These are phyloP conservation scores for Neurospora sp. DNA, from an alignment of 495 filamentous ascomycete genomes.

Conservation along the genomic window DNA sequence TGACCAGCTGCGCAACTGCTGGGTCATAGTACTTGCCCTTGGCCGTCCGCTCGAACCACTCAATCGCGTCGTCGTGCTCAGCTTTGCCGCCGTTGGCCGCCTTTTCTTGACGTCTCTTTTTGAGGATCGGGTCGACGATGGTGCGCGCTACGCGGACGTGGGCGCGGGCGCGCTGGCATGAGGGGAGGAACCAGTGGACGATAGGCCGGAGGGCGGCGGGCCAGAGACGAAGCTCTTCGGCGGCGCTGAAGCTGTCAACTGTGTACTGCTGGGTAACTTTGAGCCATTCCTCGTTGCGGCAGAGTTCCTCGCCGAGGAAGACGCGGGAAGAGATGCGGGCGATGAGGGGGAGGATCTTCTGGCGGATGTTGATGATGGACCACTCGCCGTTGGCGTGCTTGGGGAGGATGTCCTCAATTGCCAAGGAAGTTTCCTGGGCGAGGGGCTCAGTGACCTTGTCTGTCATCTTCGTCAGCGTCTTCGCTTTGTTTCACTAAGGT, in stretches of 20 bases:
- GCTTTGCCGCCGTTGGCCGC: neutral
- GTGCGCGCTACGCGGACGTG: constrained; percentile 13
- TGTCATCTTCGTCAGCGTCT: constrained; percentile 5
- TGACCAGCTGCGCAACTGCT: constrained; percentile 16
- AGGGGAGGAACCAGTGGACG: constrained; percentile 25
- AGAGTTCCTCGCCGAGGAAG: constrained; percentile 39
- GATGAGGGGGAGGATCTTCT: constrained; percentile 22
- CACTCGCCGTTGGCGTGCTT: constrained; percentile 14
- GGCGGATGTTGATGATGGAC: constrained; percentile 10
- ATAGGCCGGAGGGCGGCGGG: constrained; percentile 24
- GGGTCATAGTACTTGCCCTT: constrained; percentile 19
- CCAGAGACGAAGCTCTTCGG: constrained; percentile 20
- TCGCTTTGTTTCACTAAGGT: neutral
- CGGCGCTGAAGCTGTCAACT: constrained; percentile 16
- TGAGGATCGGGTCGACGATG: constrained; percentile 19
- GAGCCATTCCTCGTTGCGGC: constrained; percentile 36
- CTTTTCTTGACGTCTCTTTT: constrained; percentile 16
- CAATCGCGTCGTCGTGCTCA: constrained; percentile 23
- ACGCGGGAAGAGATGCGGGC: constrained; percentile 34
- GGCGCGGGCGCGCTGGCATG: constrained; percentile 13
- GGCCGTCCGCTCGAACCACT: constrained; percentile 25
- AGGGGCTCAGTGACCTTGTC: constrained; percentile 25
- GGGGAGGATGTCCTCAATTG: constrained; percentile 24
- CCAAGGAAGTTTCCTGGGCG: constrained; percentile 30
- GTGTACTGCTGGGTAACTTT: constrained; percentile 31